These are phyloP conservation scores for Suhomyces prunicola DNA, from an alignment of 805 yeast species.

Conservation along the genomic window DNA sequence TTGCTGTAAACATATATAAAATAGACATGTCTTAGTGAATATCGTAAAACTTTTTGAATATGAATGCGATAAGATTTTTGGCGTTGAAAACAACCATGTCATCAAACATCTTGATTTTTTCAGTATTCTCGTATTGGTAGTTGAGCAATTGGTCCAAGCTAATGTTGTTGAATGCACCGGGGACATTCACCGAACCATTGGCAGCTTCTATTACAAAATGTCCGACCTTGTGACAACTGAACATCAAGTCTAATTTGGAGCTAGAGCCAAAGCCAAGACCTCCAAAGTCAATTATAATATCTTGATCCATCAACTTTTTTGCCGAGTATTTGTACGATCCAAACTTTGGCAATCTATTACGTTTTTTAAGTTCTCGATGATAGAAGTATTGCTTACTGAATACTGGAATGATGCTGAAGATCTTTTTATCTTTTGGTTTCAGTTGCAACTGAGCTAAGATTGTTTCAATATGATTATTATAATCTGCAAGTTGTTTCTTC, in stretches of 20 bases:
- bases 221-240: constrained; percentile 72
- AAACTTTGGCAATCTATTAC: constrained; percentile 66
- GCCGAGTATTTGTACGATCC: constrained; percentile 78
- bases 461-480: constrained; percentile 44
- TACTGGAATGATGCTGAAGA: constrained; percentile 46
- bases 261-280: constrained; percentile 52
- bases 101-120: constrained; percentile 55
- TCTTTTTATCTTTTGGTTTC: constrained; percentile 45
- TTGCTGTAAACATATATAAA: background rate
- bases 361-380: constrained; percentile 63
- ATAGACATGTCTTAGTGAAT: constrained; percentile 14
- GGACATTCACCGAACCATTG: constrained; percentile 64
- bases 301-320: constrained; percentile 69
- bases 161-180: constrained; percentile 54
- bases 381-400: constrained; percentile 77
- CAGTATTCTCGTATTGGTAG: constrained; percentile 67
- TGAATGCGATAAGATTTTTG: constrained; percentile 60
- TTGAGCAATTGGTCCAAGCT: constrained; percentile 70
- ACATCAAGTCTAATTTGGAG: constrained; percentile 69
- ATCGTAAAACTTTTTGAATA: constrained; percentile 75
- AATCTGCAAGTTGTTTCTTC: constrained; percentile 43
- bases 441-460: constrained; percentile 43
- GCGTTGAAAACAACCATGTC: constrained; percentile 70
- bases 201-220: constrained; percentile 73
- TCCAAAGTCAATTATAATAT: constrained; percentile 57